These are phyloP conservation scores for Cercospora canescens DNA, from an alignment of 2,329 filamentous ascomycete species.

Conservation along the genomic window DNA sequence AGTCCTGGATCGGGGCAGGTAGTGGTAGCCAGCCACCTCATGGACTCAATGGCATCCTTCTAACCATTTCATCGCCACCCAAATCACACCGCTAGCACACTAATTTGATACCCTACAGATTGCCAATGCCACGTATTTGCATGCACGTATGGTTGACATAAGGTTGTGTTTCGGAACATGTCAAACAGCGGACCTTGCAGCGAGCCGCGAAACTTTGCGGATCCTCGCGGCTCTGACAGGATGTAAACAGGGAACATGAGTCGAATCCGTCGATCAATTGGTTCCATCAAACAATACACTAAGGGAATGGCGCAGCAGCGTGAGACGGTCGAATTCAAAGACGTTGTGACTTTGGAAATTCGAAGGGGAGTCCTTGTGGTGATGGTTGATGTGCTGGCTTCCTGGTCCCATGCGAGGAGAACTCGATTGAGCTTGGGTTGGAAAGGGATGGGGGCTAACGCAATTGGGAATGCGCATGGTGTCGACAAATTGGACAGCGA, in stretches of 20 bases:
- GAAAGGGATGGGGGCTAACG: not conserved
- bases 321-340: constrained; percentile 10
- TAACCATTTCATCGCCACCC: not conserved
- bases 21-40: not conserved
- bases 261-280: not conserved
- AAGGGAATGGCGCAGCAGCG: constrained; percentile 9
- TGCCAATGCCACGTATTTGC: not conserved
- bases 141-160: not conserved
- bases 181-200: not conserved
- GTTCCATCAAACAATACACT: not conserved
- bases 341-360: not conserved
- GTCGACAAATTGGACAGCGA: too few species aligned
- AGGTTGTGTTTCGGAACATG: not conserved
- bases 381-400: not conserved
- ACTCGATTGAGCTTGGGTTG: not conserved
- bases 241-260: constrained; percentile 1
- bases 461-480: not conserved
- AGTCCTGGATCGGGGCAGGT: constrained; percentile 37
- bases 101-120: not conserved
- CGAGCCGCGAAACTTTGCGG: constrained; percentile 4
- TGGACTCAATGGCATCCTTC: not conserved
- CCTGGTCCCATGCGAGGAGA: not conserved
- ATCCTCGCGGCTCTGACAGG: not conserved
- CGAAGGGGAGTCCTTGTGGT: constrained; percentile 7
- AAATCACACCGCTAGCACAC: not conserved